Conservation (phyloP, 805 yeast genomes). For the Candida bentonensis region DNA sequence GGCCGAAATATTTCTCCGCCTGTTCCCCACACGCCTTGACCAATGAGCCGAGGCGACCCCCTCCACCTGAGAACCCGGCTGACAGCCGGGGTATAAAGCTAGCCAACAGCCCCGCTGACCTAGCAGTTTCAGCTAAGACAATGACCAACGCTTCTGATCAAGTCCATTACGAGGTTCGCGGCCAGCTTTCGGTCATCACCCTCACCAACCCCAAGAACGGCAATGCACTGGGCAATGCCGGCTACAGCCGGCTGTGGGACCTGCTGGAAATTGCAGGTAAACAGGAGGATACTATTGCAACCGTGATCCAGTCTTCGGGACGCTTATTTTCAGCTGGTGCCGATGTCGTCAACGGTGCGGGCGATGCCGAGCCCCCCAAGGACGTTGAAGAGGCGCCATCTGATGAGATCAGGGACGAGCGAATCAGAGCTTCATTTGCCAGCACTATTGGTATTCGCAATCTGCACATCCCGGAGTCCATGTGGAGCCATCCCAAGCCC, state of each 20-base stretch:
- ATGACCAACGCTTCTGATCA: too few relatives aligned
- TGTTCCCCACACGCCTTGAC: too few relatives aligned
- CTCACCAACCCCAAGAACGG: constrained; percentile 44
- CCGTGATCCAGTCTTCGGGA: constrained; percentile 59
- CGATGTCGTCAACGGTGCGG: constrained; percentile 32
- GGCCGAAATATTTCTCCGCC: too few relatives aligned
- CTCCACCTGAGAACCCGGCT: too few relatives aligned
- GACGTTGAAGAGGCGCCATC: constrained; percentile 24
- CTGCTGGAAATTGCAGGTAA: constrained; percentile 51
- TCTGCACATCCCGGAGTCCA: constrained; percentile 49
- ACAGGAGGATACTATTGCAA: constrained; percentile 46
- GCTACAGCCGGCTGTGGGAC: constrained; percentile 32
- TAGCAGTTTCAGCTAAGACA: too few relatives aligned
- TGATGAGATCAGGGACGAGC: constrained; percentile 1
- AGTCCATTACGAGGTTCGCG: constrained; percentile 21
- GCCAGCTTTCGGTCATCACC: constrained; percentile 45
- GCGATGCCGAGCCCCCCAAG: constrained; percentile 6
- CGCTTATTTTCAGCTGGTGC: constrained; percentile 80
- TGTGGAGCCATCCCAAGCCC: constrained; percentile 57
- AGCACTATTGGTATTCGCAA: constrained; percentile 22
- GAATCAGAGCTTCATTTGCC: background rate
- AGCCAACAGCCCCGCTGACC: too few relatives aligned
- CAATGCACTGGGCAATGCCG: constrained; percentile 55
- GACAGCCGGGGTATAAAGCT: too few relatives aligned
- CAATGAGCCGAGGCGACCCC: too few relatives aligned